Evolutionary conservation across 2,329 filamentous ascomycete genomes (phyloP).

Genomic region (Bipolaris oryzae): DNA sequence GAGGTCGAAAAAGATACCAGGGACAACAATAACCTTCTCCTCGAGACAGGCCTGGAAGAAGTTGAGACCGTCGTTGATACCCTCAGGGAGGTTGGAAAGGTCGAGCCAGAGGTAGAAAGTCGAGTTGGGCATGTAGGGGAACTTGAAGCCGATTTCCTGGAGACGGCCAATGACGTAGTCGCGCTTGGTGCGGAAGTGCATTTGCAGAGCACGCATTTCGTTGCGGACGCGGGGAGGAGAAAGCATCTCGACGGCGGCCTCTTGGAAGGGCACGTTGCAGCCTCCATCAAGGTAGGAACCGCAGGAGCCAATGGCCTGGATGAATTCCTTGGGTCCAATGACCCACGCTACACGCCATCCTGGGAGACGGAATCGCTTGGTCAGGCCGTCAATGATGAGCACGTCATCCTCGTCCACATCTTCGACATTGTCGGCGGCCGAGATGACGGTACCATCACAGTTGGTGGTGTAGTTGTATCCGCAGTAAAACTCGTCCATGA

Average conservation of each 20-base stretch:
- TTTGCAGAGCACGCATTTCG: conserved; percentile 90
- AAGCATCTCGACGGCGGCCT: conserved; percentile 92
- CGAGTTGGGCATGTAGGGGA: conserved; percentile 79
- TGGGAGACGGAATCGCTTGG: conserved; percentile 93
- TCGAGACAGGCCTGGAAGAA: conserved; percentile 94
- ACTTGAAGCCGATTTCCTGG: conserved; percentile 82
- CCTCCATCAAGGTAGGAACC: conserved; percentile 94
- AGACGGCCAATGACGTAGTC: conserved; percentile 86
- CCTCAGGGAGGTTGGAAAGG: conserved; percentile 69
- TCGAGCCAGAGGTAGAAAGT: conserved; percentile 93
- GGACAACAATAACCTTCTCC: conserved; percentile 95
- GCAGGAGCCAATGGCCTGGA: conserved; percentile 89
- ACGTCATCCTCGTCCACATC: conserved; percentile 83
- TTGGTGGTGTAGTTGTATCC: conserved; percentile 89
- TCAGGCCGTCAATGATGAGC: conserved; percentile 91
- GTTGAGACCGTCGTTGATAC: conserved; percentile 90
- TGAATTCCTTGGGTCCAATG: conserved; percentile 92
- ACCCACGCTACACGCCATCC: conserved; percentile 98
- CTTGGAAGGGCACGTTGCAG: conserved; percentile 93
- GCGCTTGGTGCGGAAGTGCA: conserved; percentile 89
- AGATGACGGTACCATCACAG: conserved; percentile 89
- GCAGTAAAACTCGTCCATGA: conserved; percentile 78
- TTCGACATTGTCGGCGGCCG: conserved; percentile 84
- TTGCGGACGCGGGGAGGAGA: conserved; percentile 77
- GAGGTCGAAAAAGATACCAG: conserved; percentile 96